Conservation (phyloP, 257 asterid species). For the Sherardia arvensis region DNA sequence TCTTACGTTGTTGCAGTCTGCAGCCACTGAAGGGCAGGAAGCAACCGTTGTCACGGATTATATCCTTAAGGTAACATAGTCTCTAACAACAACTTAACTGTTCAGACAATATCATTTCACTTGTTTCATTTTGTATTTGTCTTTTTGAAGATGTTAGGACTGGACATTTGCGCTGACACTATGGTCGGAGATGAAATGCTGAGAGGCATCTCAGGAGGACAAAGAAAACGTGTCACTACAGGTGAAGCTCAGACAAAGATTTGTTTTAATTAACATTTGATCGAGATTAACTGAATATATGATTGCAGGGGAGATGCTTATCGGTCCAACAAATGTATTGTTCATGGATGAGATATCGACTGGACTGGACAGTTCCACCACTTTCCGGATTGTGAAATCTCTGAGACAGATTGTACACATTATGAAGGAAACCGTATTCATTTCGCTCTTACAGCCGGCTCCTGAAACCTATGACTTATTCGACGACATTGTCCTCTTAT, state of each 20-base stretch:
- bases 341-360: constrained; percentile 41
- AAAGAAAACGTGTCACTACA: constrained; percentile 34
- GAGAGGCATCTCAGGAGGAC: constrained; percentile 40
- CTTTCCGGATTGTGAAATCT: constrained; percentile 32
- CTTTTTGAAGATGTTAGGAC: constrained; percentile 26
- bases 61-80: constrained; percentile 37
- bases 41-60: constrained; percentile 52
- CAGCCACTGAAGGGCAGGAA: constrained; percentile 61
- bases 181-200: constrained; percentile 38
- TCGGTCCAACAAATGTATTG: constrained; percentile 30
- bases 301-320: constrained; percentile 29
- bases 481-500: constrained; percentile 32
- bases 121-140: neutral
- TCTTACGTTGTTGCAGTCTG: constrained; percentile 36
- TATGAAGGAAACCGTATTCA: constrained; percentile 29
- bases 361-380: constrained; percentile 38
- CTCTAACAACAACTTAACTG: neutral
- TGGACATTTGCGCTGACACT: constrained; percentile 35
- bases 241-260: constrained; percentile 6
- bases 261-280: too few relatives aligned
- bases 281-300: neutral
- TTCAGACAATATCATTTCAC: neutral
- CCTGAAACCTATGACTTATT: constrained; percentile 30
- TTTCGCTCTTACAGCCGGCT: constrained; percentile 36
- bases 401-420: constrained; percentile 30